Base-by-base conservation (phyloP, 176 grass and related monocot genomes). In the Hordeum vulgare region DNA sequence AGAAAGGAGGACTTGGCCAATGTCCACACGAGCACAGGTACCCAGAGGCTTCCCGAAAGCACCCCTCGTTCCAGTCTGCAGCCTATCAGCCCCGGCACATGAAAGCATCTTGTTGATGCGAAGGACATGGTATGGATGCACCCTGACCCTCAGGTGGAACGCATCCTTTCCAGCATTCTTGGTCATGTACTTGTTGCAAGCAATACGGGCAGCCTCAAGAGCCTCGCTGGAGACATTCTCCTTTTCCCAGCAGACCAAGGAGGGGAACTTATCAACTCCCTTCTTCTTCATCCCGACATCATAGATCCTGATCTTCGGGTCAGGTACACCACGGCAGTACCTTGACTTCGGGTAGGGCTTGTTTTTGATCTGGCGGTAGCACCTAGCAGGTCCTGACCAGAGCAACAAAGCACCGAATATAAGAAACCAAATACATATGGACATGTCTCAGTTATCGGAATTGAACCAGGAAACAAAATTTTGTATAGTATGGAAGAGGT, bases 71-170 rank as follows among this genome's bases (percentile, higher is more conserved):
- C 82, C 80, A 66, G 82, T 89, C 53, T 89, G 87, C 54, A 89
- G 87, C 57, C 87, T 47, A 85, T 84, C 87, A 66, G 81, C 80
- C 35, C 87, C 81, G 13, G 87, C 82, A 80, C 81, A 89, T 28
- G 82, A 89, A 79, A 89, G 87, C 87, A 84, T 89, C 81, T 89
- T 89, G 87, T 89, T 84, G 87, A 89, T 89, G 15, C 76, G 75
- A 47, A 85, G 81, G 33, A 89, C 82, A 80, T 89, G 87, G 82
- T 85, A 89, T 2, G 87, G 82, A 17, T 89, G 87, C 23, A 81
- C 87, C 37, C 87, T 73, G 58, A 89, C 82, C 62, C 74, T 79
- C 33, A 85, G 75, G 81, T 89, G 87, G 74, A 89, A 89, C 36
- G 87, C 65, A 44, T 89, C 81, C 81, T 89, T 89, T 3, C 87